These are phyloP conservation scores for Hibiscus tridactylites DNA, from an alignment of 345 rosid species.

Conservation along the genomic window DNA sequence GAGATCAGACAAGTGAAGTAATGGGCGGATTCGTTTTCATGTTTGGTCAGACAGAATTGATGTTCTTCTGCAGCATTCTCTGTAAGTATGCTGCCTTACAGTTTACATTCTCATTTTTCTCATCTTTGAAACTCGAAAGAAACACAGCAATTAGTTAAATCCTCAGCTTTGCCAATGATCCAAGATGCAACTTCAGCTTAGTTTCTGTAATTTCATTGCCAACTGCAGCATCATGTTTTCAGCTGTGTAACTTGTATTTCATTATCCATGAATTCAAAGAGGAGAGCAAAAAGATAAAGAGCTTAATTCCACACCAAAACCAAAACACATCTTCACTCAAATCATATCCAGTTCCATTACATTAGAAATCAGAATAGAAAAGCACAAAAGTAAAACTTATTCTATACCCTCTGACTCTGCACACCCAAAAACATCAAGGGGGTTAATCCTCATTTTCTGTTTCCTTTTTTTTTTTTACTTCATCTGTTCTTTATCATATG, in stretches of 20 bases:
- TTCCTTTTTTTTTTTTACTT: background rate
- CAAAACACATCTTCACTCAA: conserved; percentile 38
- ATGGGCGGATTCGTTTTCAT: background rate
- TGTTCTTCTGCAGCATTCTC: background rate
- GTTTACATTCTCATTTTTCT: background rate
- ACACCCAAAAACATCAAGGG: conserved; percentile 30
- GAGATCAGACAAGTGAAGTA: background rate
- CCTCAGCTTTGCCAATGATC: too few relatives aligned
- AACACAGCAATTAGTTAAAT: too few relatives aligned
- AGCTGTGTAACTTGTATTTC: conserved; percentile 1
- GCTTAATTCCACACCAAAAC: conserved; percentile 46
- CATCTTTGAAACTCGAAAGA: too few relatives aligned
- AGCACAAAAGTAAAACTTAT: conserved; percentile 25
- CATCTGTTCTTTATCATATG: conserved; percentile 28
- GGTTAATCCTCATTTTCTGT: conserved; percentile 36
- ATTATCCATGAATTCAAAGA: conserved; percentile 5
- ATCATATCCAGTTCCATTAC: conserved; percentile 36
- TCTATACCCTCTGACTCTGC: conserved; percentile 39
- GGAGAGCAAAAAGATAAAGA: background rate
- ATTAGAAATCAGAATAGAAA: conserved; percentile 28
- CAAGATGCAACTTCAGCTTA: background rate
- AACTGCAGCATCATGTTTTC: conserved; percentile 10
- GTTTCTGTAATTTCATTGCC: background rate
- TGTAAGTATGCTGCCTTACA: conserved; percentile 16
- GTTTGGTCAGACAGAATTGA: conserved; percentile 1